A percentile compares a stretch with the other conserved stretches of the same genome.
These are phyloP conservation scores for Penicillium dipodomyicola DNA, from an alignment of 495 filamentous ascomycete genomes.

Conservation along the genomic window DNA sequence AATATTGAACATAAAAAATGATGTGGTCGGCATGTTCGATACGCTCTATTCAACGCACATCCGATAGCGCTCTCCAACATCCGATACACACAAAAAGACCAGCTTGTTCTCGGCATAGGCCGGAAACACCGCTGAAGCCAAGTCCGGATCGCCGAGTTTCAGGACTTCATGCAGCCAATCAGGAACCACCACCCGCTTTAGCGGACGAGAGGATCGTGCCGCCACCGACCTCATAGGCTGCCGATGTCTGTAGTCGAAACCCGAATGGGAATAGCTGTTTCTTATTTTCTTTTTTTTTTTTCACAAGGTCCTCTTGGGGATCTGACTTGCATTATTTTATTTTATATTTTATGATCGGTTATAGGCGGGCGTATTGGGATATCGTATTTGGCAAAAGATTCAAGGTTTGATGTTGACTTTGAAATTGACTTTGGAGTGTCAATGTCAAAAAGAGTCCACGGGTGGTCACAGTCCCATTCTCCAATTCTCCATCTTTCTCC, in stretches of 20 bases:
- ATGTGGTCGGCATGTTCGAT: not conserved
- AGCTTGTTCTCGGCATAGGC: constrained; percentile 20
- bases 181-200: constrained; percentile 1
- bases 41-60: constrained; percentile 2
- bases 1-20: constrained; percentile 1
- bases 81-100: constrained; percentile 5
- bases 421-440: not conserved
- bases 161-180: constrained; percentile 24
- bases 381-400: not conserved
- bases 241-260: constrained; percentile 13
- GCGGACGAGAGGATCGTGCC: constrained; percentile 23
- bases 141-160: constrained; percentile 36
- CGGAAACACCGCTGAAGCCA: constrained; percentile 28
- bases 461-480: not conserved
- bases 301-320: constrained; percentile 21
- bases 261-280: constrained; percentile 5
- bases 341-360: not conserved
- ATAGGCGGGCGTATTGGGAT: not conserved
- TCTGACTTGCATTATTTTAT: constrained; percentile 11
- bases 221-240: constrained; percentile 33
- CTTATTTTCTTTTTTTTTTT: not conserved
- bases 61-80: constrained; percentile 10
- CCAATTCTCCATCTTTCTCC: constrained; percentile 6
- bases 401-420: not conserved
- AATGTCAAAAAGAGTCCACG: not conserved